Percentiles rank a stretch among this genome's conserved stretches.
Evolutionary conservation across 1,284 basidiomycete genomes (phyloP).

Genomic region (Trichosporon inkin): DNA sequence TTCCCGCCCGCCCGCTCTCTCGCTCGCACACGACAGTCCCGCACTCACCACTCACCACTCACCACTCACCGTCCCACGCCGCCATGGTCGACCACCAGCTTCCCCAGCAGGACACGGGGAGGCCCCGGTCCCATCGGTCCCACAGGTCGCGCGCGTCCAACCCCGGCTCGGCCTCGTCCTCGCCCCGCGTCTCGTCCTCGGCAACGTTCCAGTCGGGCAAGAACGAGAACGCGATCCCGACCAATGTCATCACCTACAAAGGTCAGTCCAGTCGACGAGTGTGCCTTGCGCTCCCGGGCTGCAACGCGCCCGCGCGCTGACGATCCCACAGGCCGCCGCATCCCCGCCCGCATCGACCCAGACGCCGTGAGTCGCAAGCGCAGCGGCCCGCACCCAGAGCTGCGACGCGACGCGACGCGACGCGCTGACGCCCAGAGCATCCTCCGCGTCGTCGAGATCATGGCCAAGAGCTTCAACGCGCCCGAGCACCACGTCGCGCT

Average conservation of each 20-base stretch:
- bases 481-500: conserved; percentile 75
- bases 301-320: background rate
- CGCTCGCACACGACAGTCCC: too few relatives aligned
- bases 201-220: conserved; percentile 25
- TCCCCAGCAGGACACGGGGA: conserved; percentile 1
- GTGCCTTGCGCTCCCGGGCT: background rate
- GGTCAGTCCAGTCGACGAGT: too few relatives aligned
- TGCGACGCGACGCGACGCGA: background rate
- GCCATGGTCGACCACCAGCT: conserved; percentile 7
- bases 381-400: background rate
- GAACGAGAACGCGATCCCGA: conserved; percentile 41
- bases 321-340: conserved; percentile 32
- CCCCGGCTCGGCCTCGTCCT: conserved; percentile 6
- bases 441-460: conserved; percentile 45
- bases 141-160: conserved; percentile 1
- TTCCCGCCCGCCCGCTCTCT: too few relatives aligned
- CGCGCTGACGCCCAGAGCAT: conserved; percentile 30
- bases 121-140: conserved; percentile 1
- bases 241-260: conserved; percentile 44
- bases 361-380: conserved; percentile 40
- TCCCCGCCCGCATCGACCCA: conserved; percentile 46
- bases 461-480: conserved; percentile 61
- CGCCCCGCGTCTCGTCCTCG: conserved; percentile 9
- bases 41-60: too few relatives aligned
- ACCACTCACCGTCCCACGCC: too few relatives aligned